Evolutionary conservation across 1,139 yeast species (phyloP).

Genomic region (Suhomyces guaymorum): DNA sequence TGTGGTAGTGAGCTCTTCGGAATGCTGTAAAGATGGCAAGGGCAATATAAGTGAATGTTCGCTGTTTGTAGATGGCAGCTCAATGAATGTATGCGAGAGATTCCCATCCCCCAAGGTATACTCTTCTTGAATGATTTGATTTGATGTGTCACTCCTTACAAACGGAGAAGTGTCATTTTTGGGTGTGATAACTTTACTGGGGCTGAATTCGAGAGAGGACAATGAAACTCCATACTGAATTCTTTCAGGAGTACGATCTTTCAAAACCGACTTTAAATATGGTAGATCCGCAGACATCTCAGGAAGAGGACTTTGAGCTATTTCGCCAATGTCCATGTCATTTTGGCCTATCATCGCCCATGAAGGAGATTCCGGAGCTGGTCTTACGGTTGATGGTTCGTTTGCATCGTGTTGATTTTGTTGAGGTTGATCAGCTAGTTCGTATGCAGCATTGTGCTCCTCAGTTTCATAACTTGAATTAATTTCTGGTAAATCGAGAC

Average conservation of each 20-base stretch:
- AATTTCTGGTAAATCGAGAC: no score
- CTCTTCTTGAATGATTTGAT: constrained; percentile 22
- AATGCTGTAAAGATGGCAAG: not conserved
- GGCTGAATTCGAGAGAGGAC: constrained; percentile 3
- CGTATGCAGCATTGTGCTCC: no score
- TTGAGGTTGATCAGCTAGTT: no score
- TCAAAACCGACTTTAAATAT: no score
- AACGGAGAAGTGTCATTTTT: constrained; percentile 7
- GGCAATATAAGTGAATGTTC: constrained; percentile 2
- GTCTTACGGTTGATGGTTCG: no score
- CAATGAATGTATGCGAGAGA: constrained; percentile 9
- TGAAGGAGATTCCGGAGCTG: no score
- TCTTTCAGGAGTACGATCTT: constrained; percentile 1
- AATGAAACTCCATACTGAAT: no score
- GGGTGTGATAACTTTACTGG: constrained; percentile 9
- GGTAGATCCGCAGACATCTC: no score
- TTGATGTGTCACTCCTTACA: constrained; percentile 10
- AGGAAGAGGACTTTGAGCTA: no score
- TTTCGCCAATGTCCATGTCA: not conserved
- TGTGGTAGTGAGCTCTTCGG: not conserved
- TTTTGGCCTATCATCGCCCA: no score
- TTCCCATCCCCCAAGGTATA: constrained; percentile 19
- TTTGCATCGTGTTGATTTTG: no score
- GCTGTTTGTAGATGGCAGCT: constrained; percentile 7
- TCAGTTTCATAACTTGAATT: no score